Evolutionary conservation across 495 filamentous ascomycete genomes (phyloP).

Genomic region (Articulospora tetracladia): DNA sequence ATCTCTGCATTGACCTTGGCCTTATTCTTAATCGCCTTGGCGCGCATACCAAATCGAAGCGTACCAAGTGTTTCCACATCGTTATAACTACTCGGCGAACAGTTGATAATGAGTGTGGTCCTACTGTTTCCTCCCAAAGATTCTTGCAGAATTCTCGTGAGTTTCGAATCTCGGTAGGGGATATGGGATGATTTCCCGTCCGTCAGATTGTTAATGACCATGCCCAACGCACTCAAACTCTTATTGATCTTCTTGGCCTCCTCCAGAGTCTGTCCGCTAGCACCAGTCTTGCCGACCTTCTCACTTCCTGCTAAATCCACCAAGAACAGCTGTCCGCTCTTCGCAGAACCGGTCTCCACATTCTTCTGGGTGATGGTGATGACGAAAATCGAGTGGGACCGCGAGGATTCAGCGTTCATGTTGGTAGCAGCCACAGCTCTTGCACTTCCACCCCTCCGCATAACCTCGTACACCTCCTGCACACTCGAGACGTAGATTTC

Average conservation of each 20-base stretch:
- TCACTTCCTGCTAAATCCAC: slow-evolving; percentile 97
- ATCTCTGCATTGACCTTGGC: slow-evolving; percentile 98
- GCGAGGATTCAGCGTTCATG: slow-evolving; percentile 99
- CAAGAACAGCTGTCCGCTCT: slow-evolving; percentile 93
- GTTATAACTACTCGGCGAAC: slow-evolving; percentile 97
- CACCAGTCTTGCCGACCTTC: slow-evolving; percentile 98
- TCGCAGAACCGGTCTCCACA: slow-evolving; percentile 91
- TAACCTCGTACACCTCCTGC: slow-evolving; percentile 93
- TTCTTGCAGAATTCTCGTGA: slow-evolving; percentile 95
- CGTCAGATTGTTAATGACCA: slow-evolving; percentile 97
- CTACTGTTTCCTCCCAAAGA: slow-evolving; percentile 94
- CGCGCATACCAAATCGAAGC: slow-evolving; percentile 90
- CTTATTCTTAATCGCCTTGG: slow-evolving; percentile 99
- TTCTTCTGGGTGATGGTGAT: slow-evolving; percentile 98
- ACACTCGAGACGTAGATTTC: slow-evolving; percentile 97
- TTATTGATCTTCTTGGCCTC: slow-evolving; percentile 99
- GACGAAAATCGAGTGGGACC: slow-evolving; percentile 98
- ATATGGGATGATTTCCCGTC: slow-evolving; percentile 98
- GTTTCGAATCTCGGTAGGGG: slow-evolving; percentile 96
- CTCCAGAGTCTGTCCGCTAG: slow-evolving; percentile 94
- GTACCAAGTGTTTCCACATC: slow-evolving; percentile 93
- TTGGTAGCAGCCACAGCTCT: slow-evolving; percentile 97
- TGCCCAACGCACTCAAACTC: slow-evolving; percentile 93
- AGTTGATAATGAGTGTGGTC: slow-evolving; percentile 97
- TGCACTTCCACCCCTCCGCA: slow-evolving; percentile 85